phyloP scores from a whole-genome alignment of 495 filamentous ascomycete genomes.

The Pyronema omphalodes region DNA sequence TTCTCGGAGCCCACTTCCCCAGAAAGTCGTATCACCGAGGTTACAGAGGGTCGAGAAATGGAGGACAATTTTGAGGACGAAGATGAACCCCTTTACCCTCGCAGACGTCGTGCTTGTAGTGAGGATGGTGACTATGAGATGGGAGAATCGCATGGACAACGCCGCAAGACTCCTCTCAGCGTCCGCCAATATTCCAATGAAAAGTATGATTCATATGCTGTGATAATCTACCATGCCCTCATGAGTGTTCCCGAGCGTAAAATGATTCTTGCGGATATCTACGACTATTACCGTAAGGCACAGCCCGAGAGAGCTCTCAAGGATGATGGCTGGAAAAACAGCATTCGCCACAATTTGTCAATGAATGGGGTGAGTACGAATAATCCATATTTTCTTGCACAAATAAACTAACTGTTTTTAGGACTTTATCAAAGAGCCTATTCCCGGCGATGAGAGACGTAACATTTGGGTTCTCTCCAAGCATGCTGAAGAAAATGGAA shows the following conservation, averaged over 20 bases:
- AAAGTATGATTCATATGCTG: constrained; percentile 48
- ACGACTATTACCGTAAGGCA: constrained; percentile 62
- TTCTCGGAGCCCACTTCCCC: too few relatives aligned
- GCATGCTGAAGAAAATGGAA: constrained; percentile 39
- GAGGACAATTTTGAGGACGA: neutral
- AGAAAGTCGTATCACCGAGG: too few relatives aligned
- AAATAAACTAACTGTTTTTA: constrained; percentile 3
- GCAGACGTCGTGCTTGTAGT: neutral
- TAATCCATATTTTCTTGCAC: neutral
- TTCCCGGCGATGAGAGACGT: constrained; percentile 11
- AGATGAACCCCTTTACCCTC: neutral
- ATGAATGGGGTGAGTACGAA: constrained; percentile 70
- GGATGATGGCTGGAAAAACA: constrained; percentile 71
- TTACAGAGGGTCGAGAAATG: too few relatives aligned
- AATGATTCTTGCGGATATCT: constrained; percentile 72
- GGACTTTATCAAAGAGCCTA: constrained; percentile 18
- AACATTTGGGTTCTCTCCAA: constrained; percentile 44
- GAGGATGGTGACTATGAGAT: neutral
- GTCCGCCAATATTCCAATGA: neutral
- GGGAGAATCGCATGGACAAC: neutral
- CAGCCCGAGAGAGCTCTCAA: constrained; percentile 25
- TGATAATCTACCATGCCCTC: constrained; percentile 63
- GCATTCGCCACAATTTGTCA: constrained; percentile 87
- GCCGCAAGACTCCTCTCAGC: neutral
- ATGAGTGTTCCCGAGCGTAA: constrained; percentile 40